Base-by-base conservation (phyloP, 306 rosid genomes). In the Quercus cerris region DNA sequence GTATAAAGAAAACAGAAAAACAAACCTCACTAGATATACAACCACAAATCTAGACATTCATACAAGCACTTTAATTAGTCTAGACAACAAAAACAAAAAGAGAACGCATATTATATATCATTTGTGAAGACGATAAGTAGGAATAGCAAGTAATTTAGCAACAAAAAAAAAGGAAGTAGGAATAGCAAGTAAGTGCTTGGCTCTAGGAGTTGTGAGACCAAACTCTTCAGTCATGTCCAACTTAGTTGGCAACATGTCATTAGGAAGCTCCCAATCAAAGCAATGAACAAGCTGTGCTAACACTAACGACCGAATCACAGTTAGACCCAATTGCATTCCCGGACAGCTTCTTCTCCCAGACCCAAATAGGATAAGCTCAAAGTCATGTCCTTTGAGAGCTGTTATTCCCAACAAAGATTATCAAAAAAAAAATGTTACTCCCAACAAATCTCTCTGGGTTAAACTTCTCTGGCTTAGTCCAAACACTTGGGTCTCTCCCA, bases 291-390 rank as follows among this genome's bases (percentile, higher is more conserved):
- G 78, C n/a, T 84, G 85, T 27, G 85, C 85, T 55, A 77, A 4
- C 51, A 85, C 70, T 10, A 81, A 23, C 25, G 25, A 38, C 61
- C 38, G 78, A 8, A 85, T 68, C 56, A 81, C 49, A 1, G 27
- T 61, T 3, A 77, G 18, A 38, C 83, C 85, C 78, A 84, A 10
- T 28, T 73, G 85, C 56, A 84, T 58, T 10, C 85, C 85, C 0
- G 83, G 87, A 54, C 85, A 84, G 13, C 85, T 75, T 77, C 87
- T 77, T 33, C 85, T 71, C 3, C 87, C 85, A 1, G 85, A 81
- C 6, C 85, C 85, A 57, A 74, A 74, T 17, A 67, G 77, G 2
- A 74, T 54, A 4, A 74, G 51, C 20, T 74, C 30, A 19, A 74
- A 56, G 27, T 74, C 77, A 54, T 10, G 77, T 19, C 87, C 82